These are phyloP conservation scores for Phalaenopsis hybrid DNA, from an alignment of 116 monocot species.

Conservation along the genomic window DNA sequence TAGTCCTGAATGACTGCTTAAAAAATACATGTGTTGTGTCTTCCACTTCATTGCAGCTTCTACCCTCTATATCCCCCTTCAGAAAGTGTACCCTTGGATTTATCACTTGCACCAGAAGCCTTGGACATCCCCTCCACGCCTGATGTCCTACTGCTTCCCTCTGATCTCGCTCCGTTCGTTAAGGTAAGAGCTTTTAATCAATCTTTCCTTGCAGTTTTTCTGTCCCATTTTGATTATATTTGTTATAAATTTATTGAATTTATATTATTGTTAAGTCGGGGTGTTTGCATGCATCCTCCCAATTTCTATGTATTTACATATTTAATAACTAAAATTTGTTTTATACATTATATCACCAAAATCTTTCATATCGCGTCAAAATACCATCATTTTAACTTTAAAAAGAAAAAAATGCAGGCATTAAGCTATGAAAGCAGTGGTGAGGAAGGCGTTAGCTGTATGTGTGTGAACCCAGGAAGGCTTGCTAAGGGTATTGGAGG, in stretches of 20 bases:
- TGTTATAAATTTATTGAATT: background rate
- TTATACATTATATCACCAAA: too few relatives aligned
- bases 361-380: too few relatives aligned
- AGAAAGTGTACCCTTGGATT: slow-evolving; percentile 61
- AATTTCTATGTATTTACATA: too few relatives aligned
- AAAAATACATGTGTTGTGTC: background rate
- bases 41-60: slow-evolving; percentile 42
- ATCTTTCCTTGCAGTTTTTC: background rate
- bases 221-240: background rate
- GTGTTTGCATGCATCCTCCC: too few relatives aligned
- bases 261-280: background rate
- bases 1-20: background rate
- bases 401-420: slow-evolving; percentile 27
- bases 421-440: slow-evolving; percentile 31
- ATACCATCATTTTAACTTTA: too few relatives aligned
- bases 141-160: slow-evolving; percentile 75
- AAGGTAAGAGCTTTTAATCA: slow-evolving; percentile 39
- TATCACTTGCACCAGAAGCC: slow-evolving; percentile 78
- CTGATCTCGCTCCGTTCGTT: slow-evolving; percentile 84
- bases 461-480: slow-evolving; percentile 92
- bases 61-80: slow-evolving; percentile 89
- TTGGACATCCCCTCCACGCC: slow-evolving; percentile 53
- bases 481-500: slow-evolving; percentile 89
- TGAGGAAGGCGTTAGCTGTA: slow-evolving; percentile 27
- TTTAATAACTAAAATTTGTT: too few relatives aligned